These are phyloP conservation scores for Rubroboletus satanas DNA, from an alignment of 768 basidiomycete genomes.

Conservation along the genomic window DNA sequence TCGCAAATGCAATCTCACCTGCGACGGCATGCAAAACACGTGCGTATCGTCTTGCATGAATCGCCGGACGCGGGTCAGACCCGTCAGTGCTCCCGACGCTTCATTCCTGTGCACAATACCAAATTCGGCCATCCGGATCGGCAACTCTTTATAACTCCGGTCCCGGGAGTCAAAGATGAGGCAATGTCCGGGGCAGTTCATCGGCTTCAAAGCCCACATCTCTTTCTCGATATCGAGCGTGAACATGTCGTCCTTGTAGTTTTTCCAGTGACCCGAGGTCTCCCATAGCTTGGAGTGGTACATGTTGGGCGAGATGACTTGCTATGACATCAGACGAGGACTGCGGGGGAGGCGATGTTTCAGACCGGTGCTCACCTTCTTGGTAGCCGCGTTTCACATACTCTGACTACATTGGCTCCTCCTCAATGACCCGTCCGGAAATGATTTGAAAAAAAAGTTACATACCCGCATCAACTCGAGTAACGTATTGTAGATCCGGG, in stretches of 20 bases:
- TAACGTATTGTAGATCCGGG: slow-evolving; percentile 92
- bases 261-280: slow-evolving; percentile 96
- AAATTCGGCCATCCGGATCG: slow-evolving; percentile 97
- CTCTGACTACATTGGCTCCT: slow-evolving; percentile 53
- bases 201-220: slow-evolving; percentile 93
- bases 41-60: slow-evolving; percentile 99
- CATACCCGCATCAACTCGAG: slow-evolving; percentile 86
- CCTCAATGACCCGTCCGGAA: slow-evolving; percentile 3
- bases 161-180: slow-evolving; percentile 93
- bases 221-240: slow-evolving; percentile 92
- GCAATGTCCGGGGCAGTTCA: slow-evolving; percentile 99
- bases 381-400: slow-evolving; percentile 95
- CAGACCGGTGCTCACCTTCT: slow-evolving; percentile 53
- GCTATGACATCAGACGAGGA: slow-evolving; percentile 9
- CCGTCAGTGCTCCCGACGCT: slow-evolving; percentile 90
- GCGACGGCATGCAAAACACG: slow-evolving; percentile 94
- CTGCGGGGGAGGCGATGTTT: neutral
- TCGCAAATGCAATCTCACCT: slow-evolving; percentile 42
- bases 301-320: slow-evolving; percentile 98
- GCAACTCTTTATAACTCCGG: slow-evolving; percentile 91
- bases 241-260: slow-evolving; percentile 99
- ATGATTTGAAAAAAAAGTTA: slow-evolving; percentile 11
- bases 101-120: slow-evolving; percentile 97
- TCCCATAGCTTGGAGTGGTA: slow-evolving; percentile 97
- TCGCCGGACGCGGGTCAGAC: slow-evolving; percentile 86